phyloP scores from a whole-genome alignment of 768 basidiomycete species.

The Leccinum rimulosum region DNA sequence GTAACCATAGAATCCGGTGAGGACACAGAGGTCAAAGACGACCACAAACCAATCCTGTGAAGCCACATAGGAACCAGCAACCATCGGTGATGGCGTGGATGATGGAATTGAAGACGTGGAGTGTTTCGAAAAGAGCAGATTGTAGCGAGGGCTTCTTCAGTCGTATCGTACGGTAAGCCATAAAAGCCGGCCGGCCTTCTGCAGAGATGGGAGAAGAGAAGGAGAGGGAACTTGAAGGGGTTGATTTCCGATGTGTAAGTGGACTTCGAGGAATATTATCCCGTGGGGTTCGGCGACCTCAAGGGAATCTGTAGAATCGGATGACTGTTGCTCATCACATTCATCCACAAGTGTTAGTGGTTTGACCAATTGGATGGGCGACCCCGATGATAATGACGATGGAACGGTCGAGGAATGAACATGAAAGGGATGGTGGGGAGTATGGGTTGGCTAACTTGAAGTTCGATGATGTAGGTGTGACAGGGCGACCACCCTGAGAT shows the following conservation, averaged over 20 bases:
- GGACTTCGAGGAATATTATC: slow-evolving; percentile 31
- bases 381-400: slow-evolving; percentile 53
- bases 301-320: slow-evolving; percentile 26
- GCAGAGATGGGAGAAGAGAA: slow-evolving; percentile 31
- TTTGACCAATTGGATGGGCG: slow-evolving; percentile 33
- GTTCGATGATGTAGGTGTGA: slow-evolving; percentile 36
- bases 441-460: slow-evolving; percentile 26
- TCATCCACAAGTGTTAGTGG: slow-evolving; percentile 38
- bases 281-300: slow-evolving; percentile 32
- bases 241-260: slow-evolving; percentile 36
- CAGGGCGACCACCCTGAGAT: slow-evolving; percentile 30
- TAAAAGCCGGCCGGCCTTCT: slow-evolving; percentile 38
- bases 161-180: slow-evolving; percentile 33
- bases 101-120: slow-evolving; percentile 48
- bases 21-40: slow-evolving; percentile 32
- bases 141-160: slow-evolving; percentile 70
- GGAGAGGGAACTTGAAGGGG: slow-evolving; percentile 28
- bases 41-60: slow-evolving; percentile 20
- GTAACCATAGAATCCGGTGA: slow-evolving; percentile 49
- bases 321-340: slow-evolving; percentile 24
- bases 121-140: slow-evolving; percentile 62
- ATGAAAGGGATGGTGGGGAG: slow-evolving; percentile 50
- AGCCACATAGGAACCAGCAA: slow-evolving; percentile 8
- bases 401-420: slow-evolving; percentile 58
- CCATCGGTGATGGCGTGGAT: slow-evolving; percentile 27